Conservation (phyloP, 768 basidiomycete genomes). For the Infundibulicybe gibba region DNA sequence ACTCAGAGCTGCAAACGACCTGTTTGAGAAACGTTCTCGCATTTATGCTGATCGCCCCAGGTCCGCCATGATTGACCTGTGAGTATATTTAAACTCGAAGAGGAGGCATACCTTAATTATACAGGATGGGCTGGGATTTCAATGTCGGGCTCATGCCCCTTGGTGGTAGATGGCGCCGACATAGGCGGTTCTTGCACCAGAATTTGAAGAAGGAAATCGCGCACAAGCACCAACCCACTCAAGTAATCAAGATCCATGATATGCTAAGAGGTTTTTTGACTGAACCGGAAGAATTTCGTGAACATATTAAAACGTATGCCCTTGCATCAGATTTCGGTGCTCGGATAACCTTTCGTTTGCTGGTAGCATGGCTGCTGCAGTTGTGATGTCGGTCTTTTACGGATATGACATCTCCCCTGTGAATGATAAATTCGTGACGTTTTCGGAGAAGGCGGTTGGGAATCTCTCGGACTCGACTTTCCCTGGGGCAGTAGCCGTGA, state of each 20-base stretch:
- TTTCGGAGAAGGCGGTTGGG: conserved; percentile 12
- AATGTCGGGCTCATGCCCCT: conserved; percentile 8
- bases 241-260: neutral
- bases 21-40: neutral
- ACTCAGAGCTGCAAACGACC: neutral
- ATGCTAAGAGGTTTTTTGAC: neutral
- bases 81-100: no score
- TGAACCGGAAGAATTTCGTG: neutral
- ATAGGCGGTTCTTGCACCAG: conserved; percentile 4
- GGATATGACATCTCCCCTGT: conserved; percentile 22
- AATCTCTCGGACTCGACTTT: conserved; percentile 12
- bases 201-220: neutral
- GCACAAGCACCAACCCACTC: neutral
- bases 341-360: neutral
- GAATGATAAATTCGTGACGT: conserved; percentile 15
- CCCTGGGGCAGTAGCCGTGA: conserved; percentile 18
- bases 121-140: conserved; percentile 13
- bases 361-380: conserved; percentile 26
- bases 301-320: neutral
- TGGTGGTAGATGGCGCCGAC: neutral
- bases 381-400: conserved; percentile 31
- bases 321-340: neutral
- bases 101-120: no score
- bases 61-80: no score
- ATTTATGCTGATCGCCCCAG: neutral